phyloP scores from a whole-genome alignment of 306 rosid genomes.

The Gillenia trifoliata region DNA sequence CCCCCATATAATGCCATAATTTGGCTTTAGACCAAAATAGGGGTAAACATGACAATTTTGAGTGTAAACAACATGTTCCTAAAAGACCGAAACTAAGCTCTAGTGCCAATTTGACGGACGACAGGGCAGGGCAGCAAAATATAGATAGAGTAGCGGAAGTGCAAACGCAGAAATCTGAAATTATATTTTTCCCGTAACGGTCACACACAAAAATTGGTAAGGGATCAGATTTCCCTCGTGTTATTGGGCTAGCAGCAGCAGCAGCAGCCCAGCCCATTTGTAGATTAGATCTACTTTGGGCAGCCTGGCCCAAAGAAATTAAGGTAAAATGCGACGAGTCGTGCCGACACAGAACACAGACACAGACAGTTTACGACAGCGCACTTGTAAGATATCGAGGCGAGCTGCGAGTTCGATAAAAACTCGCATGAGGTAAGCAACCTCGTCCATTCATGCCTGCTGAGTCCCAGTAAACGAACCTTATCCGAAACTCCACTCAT shows the following conservation, averaged over 20 bases:
- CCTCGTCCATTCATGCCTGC: background rate
- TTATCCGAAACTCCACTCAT: background rate
- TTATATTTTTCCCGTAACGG: too few relatives aligned
- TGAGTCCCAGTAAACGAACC: background rate
- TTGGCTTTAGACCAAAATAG: too few relatives aligned
- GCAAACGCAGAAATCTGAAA: too few relatives aligned
- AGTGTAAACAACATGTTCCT: too few relatives aligned
- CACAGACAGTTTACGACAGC: background rate
- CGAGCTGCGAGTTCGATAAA: background rate
- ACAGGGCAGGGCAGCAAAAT: too few relatives aligned
- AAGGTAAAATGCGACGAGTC: conserved; percentile 14
- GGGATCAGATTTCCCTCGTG: too few relatives aligned
- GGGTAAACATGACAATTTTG: too few relatives aligned
- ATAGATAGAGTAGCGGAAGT: too few relatives aligned
- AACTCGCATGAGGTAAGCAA: background rate
- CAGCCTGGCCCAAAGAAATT: background rate
- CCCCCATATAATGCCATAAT: too few relatives aligned
- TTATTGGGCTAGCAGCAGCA: background rate
- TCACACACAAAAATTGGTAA: too few relatives aligned
- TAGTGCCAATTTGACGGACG: too few relatives aligned
- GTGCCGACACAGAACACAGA: conserved; percentile 9
- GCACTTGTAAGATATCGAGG: background rate
- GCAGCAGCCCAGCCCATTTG: background rate
- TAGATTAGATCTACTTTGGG: background rate
- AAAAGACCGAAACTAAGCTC: too few relatives aligned